A percentile compares a stretch with the other conserved stretches of the same genome.
Conservation (phyloP, 148 eudicot species). For the Amaranthus palmeri region DNA sequence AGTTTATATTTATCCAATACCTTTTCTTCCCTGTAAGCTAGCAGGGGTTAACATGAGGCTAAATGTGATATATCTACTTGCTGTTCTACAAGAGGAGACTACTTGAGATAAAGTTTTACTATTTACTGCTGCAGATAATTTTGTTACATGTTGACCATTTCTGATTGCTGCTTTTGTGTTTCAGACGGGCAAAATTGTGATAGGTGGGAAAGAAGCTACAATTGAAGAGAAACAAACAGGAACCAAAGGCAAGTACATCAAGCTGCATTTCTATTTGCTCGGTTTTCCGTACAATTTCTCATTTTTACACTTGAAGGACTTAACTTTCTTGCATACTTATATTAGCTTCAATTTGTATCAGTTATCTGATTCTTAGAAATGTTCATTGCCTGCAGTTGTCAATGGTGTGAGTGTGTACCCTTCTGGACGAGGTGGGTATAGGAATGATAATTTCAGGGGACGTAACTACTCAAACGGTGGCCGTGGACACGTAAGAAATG, state of each 20-base stretch:
- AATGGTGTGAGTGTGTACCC: constrained; percentile 29
- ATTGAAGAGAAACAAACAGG: constrained; percentile 52
- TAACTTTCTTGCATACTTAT: background rate
- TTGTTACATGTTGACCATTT: background rate
- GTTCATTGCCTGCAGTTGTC: constrained; percentile 29
- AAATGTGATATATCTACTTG: no score
- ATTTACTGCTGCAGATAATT: background rate
- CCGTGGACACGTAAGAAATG: constrained; percentile 30
- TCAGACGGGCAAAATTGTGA: constrained; percentile 33
- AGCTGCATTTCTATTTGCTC: background rate
- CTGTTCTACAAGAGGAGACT: no score
- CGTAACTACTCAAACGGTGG: constrained; percentile 41
- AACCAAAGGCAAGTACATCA: constrained; percentile 40
- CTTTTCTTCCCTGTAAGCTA: no score
- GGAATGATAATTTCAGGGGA: constrained; percentile 45
- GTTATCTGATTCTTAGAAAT: background rate
- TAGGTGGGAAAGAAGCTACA: constrained; percentile 43
- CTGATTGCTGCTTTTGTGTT: background rate
- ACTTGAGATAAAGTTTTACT: no score
- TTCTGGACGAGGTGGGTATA: constrained; percentile 42
- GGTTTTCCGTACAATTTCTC: background rate
- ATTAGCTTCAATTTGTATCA: background rate
- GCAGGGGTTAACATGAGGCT: no score
- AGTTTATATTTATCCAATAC: no score
- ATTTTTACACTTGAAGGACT: background rate